Conservation (phyloP, 1,284 basidiomycete species). For the Apiotrichum siamense region DNA sequence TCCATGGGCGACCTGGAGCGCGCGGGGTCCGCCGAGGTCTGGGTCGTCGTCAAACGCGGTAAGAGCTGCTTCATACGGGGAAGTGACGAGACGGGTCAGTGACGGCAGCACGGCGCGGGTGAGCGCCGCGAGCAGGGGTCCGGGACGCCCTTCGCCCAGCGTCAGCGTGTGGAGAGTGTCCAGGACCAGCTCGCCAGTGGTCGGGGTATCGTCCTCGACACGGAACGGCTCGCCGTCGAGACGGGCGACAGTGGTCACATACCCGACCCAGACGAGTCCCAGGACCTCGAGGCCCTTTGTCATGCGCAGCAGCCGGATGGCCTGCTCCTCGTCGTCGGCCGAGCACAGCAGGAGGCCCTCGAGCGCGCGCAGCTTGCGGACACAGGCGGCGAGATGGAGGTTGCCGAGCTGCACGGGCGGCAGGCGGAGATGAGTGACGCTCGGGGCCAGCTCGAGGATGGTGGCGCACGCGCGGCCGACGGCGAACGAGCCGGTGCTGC, state of each 20-base stretch:
- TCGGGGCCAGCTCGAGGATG: conserved; percentile 65
- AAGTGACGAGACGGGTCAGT: conserved; percentile 63
- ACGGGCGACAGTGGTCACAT: conserved; percentile 9
- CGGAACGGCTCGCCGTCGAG: conserved; percentile 9
- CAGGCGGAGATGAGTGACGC: conserved; percentile 58
- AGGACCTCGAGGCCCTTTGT: conserved; percentile 61
- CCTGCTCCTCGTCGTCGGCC: conserved; percentile 48
- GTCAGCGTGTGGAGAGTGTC: conserved; percentile 59
- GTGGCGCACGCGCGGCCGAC: conserved; percentile 12
- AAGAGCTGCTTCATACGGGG: conserved; percentile 29
- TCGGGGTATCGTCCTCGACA: background rate
- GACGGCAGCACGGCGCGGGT: conserved; percentile 59
- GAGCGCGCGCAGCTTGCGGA: conserved; percentile 52
- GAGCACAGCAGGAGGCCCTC: conserved; percentile 53
- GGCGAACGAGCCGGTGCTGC: conserved; percentile 51
- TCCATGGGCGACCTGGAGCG: conserved; percentile 63
- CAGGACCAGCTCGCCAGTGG: conserved; percentile 49
- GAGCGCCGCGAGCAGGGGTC: conserved; percentile 59
- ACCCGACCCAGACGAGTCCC: conserved; percentile 58
- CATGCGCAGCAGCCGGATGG: conserved; percentile 53
- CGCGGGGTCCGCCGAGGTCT: conserved; percentile 50
- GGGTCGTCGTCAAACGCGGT: conserved; percentile 10
- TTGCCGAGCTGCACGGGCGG: conserved; percentile 54
- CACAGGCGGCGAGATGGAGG: conserved; percentile 49
- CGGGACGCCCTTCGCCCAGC: conserved; percentile 61